These are phyloP conservation scores for Claviceps sp. DNA, from an alignment of 2,329 filamentous ascomycete species.

Conservation along the genomic window DNA sequence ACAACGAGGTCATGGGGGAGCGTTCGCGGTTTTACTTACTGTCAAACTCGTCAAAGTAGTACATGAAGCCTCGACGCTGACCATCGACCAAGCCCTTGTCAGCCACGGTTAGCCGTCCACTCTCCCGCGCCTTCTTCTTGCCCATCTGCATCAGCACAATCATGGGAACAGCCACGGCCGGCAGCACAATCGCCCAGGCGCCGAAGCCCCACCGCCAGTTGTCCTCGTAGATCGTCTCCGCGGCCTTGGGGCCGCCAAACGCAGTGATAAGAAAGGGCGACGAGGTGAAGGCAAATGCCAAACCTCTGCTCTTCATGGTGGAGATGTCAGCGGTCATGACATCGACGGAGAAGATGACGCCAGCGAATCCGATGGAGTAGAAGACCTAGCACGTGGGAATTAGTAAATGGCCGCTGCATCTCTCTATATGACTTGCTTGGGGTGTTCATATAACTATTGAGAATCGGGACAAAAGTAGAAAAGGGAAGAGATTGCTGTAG, in stretches of 20 bases:
- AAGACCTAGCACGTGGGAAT: conserved; percentile 31
- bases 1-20: background rate
- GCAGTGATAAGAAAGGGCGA: conserved; percentile 33
- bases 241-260: conserved; percentile 23
- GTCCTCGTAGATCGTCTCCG: conserved; percentile 16
- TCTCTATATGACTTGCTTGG: too few species aligned
- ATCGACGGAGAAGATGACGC: conserved; percentile 46
- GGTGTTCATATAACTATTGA: background rate
- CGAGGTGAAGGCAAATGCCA: conserved; percentile 26
- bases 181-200: conserved; percentile 46
- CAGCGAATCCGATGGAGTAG: conserved; percentile 46
- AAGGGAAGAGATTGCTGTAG: too few species aligned
- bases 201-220: conserved; percentile 36
- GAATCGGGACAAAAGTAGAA: background rate
- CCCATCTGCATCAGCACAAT: conserved; percentile 39
- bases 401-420: background rate
- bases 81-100: background rate
- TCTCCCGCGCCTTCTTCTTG: conserved; percentile 39
- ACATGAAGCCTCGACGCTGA: conserved; percentile 28
- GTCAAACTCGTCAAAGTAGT: conserved; percentile 46
- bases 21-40: conserved; percentile 13
- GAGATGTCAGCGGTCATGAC: conserved; percentile 54
- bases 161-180: conserved; percentile 38
- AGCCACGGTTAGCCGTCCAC: conserved; percentile 14
- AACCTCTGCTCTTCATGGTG: conserved; percentile 21